These are phyloP conservation scores for Clitocybe nebularis DNA, from an alignment of 1,284 basidiomycete genomes.

Conservation along the genomic window DNA sequence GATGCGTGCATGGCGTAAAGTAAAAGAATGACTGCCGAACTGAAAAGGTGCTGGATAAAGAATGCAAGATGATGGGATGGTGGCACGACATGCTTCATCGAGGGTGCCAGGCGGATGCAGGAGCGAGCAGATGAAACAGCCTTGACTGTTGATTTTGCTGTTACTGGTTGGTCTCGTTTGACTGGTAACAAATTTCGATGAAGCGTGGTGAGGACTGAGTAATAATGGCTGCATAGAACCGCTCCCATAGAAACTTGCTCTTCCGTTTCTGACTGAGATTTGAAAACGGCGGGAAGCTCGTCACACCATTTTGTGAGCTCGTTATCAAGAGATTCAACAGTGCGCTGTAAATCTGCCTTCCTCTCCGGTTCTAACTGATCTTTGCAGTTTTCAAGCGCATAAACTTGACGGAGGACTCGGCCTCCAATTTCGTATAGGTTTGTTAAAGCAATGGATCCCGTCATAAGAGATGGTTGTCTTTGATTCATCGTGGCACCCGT, in stretches of 20 bases:
- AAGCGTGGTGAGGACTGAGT: conserved; percentile 82
- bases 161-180: conserved; percentile 60
- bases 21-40: conserved; percentile 83
- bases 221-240: conserved; percentile 87
- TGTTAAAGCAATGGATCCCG: conserved; percentile 72
- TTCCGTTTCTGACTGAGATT: conserved; percentile 65
- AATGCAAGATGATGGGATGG: conserved; percentile 87
- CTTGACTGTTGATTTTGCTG: conserved; percentile 68
- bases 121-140: conserved; percentile 76
- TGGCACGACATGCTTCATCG: conserved; percentile 81
- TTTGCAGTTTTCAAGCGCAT: conserved; percentile 70
- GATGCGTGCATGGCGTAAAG: conserved; percentile 83
- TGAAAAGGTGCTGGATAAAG: conserved; percentile 89
- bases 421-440: conserved; percentile 81
- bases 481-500: conserved; percentile 52
- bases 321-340: conserved; percentile 73
- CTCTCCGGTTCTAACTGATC: conserved; percentile 72
- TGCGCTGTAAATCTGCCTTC: conserved; percentile 66
- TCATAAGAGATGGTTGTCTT: conserved; percentile 68
- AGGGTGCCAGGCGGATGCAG: conserved; percentile 81
- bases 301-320: conserved; percentile 81
- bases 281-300: conserved; percentile 68
- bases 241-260: conserved; percentile 83
- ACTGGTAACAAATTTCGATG: conserved; percentile 86
- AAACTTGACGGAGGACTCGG: conserved; percentile 77